Percentiles rank a stretch among this genome's conserved stretches.
Conservation (phyloP, 495 filamentous ascomycete species). For the Clavariopsis aquatica region DNA sequence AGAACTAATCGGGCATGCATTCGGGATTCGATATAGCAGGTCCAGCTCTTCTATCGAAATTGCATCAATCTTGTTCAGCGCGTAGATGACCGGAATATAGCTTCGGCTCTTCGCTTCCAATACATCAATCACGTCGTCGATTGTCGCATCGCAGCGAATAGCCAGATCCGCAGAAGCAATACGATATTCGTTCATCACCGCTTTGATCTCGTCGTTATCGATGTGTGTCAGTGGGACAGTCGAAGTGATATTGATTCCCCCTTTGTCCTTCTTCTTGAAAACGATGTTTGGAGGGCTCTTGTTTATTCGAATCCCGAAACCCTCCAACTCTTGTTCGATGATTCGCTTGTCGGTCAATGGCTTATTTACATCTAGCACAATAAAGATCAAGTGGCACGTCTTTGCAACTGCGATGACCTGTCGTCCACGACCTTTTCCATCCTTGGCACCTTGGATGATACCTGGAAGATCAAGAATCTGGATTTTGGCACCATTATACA, state of each 20-base stretch:
- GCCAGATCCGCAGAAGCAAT: slow-evolving; percentile 97
- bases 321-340: slow-evolving; percentile 95
- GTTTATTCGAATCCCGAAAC: slow-evolving; percentile 97
- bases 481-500: slow-evolving; percentile 95
- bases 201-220: slow-evolving; percentile 92
- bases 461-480: slow-evolving; percentile 98
- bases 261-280: slow-evolving; percentile 99
- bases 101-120: slow-evolving; percentile 91
- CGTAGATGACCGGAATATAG: slow-evolving; percentile 98
- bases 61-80: slow-evolving; percentile 97
- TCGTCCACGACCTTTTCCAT: slow-evolving; percentile 95
- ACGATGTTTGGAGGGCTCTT: slow-evolving; percentile 95
- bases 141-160: slow-evolving; percentile 92
- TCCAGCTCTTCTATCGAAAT: slow-evolving; percentile 98
- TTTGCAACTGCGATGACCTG: slow-evolving; percentile 99
- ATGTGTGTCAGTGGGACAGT: slow-evolving; percentile 91
- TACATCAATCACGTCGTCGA: slow-evolving; percentile 92
- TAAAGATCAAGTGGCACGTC: slow-evolving; percentile 98
- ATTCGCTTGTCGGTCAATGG: slow-evolving; percentile 94
- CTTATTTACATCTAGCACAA: slow-evolving; percentile 98
- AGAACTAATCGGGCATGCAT: slow-evolving; percentile 93
- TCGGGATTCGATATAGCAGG: slow-evolving; percentile 92
- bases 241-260: slow-evolving; percentile 89
- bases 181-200: slow-evolving; percentile 95
- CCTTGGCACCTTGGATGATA: slow-evolving; percentile 98